Conservation (phyloP, 2,329 filamentous ascomycete genomes). For the Didymella pomorum region DNA sequence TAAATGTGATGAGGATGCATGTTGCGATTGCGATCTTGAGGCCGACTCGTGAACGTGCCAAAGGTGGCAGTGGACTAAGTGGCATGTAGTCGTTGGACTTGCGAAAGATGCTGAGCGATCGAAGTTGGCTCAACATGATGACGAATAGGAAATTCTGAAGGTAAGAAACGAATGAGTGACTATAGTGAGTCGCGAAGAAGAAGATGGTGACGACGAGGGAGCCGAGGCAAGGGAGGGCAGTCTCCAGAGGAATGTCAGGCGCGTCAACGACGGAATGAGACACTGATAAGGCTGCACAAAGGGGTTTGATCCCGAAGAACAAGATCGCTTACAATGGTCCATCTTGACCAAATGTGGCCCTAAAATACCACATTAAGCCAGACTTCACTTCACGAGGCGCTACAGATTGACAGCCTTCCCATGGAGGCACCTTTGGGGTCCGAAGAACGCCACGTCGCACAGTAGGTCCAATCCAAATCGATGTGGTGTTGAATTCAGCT, state of each 20-base stretch:
- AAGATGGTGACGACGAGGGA: background rate
- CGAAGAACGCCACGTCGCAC: background rate
- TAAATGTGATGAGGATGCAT: conserved; percentile 8
- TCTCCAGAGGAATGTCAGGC: background rate
- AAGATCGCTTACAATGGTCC: background rate
- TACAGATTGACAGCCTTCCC: background rate
- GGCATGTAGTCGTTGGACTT: conserved; percentile 19
- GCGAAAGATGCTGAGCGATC: conserved; percentile 8
- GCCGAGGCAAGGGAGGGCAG: background rate
- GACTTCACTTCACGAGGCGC: background rate
- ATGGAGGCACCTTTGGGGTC: background rate
- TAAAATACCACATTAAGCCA: background rate
- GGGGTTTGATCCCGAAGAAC: background rate
- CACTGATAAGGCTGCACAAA: background rate
- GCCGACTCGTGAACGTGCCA: conserved; percentile 15
- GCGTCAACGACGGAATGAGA: background rate
- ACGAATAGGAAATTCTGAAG: background rate
- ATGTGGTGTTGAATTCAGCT: background rate
- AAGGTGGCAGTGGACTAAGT: conserved; percentile 5
- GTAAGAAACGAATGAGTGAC: background rate
- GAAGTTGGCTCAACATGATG: conserved; percentile 7
- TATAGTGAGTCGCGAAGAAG: background rate
- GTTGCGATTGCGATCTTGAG: conserved; percentile 14
- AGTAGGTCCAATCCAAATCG: background rate
- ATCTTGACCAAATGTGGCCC: background rate